phyloP scores from a whole-genome alignment of 2,329 filamentous ascomycete genomes.

The Dactylellina cionopaga region DNA sequence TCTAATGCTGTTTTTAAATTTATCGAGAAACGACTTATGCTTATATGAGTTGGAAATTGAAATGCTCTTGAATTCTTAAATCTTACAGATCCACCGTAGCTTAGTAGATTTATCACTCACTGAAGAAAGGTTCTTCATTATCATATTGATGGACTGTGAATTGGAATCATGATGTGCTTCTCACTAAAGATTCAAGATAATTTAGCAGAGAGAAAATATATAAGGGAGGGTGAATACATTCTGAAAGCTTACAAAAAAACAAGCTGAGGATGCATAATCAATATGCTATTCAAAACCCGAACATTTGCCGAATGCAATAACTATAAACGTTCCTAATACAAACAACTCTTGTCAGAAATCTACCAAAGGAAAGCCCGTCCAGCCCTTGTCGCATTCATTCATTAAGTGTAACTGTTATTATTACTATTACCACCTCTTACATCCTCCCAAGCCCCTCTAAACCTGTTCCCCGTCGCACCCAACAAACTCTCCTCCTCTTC shows the following conservation, averaged over 20 bases:
- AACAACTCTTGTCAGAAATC: neutral
- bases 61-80: too few relatives aligned
- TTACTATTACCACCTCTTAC: conserved; percentile 69
- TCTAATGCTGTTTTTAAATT: too few relatives aligned
- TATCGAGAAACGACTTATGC: too few relatives aligned
- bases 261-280: conserved; percentile 19
- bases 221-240: too few relatives aligned
- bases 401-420: conserved; percentile 8
- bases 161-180: too few relatives aligned
- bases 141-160: too few relatives aligned
- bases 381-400: neutral
- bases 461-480: conserved; percentile 80
- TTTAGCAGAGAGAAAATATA: too few relatives aligned
- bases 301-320: neutral
- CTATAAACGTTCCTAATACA: neutral
- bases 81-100: too few relatives aligned
- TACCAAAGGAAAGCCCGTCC: neutral
- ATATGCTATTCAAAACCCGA: conserved; percentile 23
- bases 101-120: too few relatives aligned
- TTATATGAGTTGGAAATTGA: too few relatives aligned
- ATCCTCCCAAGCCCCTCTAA: conserved; percentile 89
- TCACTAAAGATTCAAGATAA: too few relatives aligned
- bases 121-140: too few relatives aligned
- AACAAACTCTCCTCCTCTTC: conserved; percentile 88
- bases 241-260: neutral